Conservation (phyloP, 306 rosid species). For the Vachellia pachyceras region DNA sequence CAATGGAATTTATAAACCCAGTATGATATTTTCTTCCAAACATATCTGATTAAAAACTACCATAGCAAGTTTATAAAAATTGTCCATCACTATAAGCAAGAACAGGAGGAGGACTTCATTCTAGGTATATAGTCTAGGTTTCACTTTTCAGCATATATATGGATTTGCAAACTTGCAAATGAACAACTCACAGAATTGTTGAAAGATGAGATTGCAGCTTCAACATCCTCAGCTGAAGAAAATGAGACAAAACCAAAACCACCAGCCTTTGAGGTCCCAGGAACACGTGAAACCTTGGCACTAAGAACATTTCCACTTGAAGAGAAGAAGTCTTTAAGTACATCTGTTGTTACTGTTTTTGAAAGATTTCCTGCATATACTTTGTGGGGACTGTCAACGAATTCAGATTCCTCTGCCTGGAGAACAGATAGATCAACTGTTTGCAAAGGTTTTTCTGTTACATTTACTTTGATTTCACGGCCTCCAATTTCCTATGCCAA, state of each 20-base stretch:
- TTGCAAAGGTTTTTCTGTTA: slow-evolving; percentile 80
- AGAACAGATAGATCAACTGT: slow-evolving; percentile 49
- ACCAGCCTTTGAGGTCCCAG: slow-evolving; percentile 86
- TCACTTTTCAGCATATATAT: slow-evolving; percentile 16
- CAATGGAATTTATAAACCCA: not conserved
- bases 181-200: slow-evolving; percentile 80
- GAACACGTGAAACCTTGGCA: slow-evolving; percentile 92
- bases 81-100: slow-evolving; percentile 34
- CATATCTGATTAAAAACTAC: slow-evolving; percentile 2
- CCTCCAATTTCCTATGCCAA: slow-evolving; percentile 79
- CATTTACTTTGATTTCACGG: slow-evolving; percentile 78
- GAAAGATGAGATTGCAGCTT: slow-evolving; percentile 76
- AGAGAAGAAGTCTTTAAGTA: slow-evolving; percentile 69
- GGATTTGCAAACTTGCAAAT: slow-evolving; percentile 14
- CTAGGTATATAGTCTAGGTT: not conserved
- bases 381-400: slow-evolving; percentile 86
- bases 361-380: slow-evolving; percentile 95
- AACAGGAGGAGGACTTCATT: slow-evolving; percentile 4
- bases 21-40: not conserved
- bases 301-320: slow-evolving; percentile 79
- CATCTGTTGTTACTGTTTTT: slow-evolving; percentile 74
- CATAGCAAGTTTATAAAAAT: not conserved
- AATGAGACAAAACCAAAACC: slow-evolving; percentile 89
- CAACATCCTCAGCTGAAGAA: slow-evolving; percentile 89
- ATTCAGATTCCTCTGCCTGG: slow-evolving; percentile 75